A percentile compares a stretch with the other conserved stretches of the same genome.
Conservation (phyloP, 257 asterid genomes). For the Vinca minor region DNA sequence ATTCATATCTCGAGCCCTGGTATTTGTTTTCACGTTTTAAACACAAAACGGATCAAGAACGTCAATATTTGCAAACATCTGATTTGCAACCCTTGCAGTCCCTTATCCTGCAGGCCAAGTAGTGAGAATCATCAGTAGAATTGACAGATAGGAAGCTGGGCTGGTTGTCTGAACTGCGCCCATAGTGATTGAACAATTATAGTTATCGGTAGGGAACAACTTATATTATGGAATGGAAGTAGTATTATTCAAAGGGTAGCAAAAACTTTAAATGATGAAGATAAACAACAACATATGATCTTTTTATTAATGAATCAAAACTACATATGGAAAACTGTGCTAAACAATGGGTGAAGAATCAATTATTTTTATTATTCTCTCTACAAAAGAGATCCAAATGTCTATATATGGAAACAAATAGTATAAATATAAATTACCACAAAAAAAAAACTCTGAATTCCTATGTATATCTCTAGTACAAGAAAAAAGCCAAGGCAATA, state of each 20-base stretch:
- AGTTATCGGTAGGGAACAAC: no score
- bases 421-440: no score
- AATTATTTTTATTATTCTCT: no score
- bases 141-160: conserved; percentile 20
- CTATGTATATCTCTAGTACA: conserved; percentile 19
- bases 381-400: conserved; percentile 1
- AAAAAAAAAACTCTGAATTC: not conserved
- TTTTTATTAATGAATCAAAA: not conserved
- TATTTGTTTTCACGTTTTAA: no score
- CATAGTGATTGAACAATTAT: conserved; percentile 15
- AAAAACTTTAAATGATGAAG: no score
- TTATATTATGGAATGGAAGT: no score
- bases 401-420: conserved; percentile 11
- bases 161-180: conserved; percentile 19
- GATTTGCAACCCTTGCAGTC: no score
- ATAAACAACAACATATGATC: not conserved
- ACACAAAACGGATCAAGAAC: no score
- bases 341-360: conserved; percentile 4
- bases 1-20: no score
- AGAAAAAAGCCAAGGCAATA: conserved; percentile 44
- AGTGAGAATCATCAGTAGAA: conserved; percentile 20
- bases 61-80: no score
- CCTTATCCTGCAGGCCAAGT: conserved; percentile 32
- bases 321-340: not conserved
- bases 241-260: no score